A percentile compares a stretch with the other conserved stretches of the same genome.
phyloP scores from a whole-genome alignment of 2,329 filamentous ascomycete genomes.

The Pezicula rhizophila region DNA sequence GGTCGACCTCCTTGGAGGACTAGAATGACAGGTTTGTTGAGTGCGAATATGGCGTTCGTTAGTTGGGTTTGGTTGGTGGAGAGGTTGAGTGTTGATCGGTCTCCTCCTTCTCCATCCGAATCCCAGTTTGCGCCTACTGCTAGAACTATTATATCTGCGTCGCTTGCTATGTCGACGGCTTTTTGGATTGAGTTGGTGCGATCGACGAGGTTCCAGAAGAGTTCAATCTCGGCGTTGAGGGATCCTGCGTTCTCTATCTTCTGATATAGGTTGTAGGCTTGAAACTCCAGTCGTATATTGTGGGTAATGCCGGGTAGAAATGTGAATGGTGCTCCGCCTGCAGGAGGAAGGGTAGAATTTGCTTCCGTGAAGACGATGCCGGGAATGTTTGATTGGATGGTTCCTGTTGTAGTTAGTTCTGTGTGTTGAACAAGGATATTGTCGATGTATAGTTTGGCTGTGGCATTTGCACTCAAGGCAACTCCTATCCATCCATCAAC shows the following conservation, averaged over 20 bases:
- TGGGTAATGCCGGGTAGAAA: constrained; percentile 30
- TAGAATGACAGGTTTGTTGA: constrained; percentile 35
- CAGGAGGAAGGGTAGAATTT: constrained; percentile 32
- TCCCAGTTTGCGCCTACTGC: constrained; percentile 38
- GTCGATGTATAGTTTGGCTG: constrained; percentile 33
- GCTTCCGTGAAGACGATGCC: constrained; percentile 29
- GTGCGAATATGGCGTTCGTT: constrained; percentile 30
- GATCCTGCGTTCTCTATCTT: constrained; percentile 34
- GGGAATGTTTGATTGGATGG: constrained; percentile 36
- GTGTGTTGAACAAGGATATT: constrained; percentile 25
- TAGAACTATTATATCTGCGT: constrained; percentile 34
- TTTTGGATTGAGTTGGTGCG: constrained; percentile 24
- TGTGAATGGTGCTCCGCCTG: constrained; percentile 31
- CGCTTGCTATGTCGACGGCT: constrained; percentile 29
- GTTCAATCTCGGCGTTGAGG: constrained; percentile 34
- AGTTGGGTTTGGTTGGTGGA: constrained; percentile 32
- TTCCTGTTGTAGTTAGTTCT: constrained; percentile 22
- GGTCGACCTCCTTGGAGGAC: constrained; percentile 36
- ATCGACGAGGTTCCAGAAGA: constrained; percentile 41
- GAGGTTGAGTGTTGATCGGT: constrained; percentile 33
- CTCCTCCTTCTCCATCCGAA: constrained; percentile 37
- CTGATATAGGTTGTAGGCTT: constrained; percentile 35
- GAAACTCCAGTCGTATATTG: constrained; percentile 35
- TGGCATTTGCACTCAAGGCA: constrained; percentile 34
- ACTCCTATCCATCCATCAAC: constrained; percentile 38